phyloP scores from a whole-genome alignment of 2,329 filamentous ascomycete genomes.

The Penicillium palitans region DNA sequence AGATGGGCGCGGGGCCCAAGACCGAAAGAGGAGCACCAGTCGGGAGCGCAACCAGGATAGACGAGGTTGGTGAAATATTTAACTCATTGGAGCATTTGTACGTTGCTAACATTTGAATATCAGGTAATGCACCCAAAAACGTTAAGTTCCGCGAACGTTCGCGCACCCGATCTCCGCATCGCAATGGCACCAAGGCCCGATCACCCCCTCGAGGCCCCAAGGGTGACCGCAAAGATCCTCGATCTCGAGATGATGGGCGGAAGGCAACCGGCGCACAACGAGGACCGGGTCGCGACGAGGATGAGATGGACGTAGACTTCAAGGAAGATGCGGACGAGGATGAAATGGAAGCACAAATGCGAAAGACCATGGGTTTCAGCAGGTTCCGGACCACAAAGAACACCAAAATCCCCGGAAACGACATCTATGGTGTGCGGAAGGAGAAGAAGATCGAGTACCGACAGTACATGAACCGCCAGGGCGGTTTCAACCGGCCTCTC shows the following conservation, averaged over 20 bases:
- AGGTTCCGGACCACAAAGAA: conserved; percentile 84
- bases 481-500: conserved; percentile 53
- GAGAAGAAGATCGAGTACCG: conserved; percentile 94
- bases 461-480: conserved; percentile 77
- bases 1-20: conserved; percentile 41
- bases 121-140: conserved; percentile 34
- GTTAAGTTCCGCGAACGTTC: conserved; percentile 41
- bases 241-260: conserved; percentile 24
- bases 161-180: conserved; percentile 34
- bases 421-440: conserved; percentile 77
- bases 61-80: conserved; percentile 37
- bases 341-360: conserved; percentile 71
- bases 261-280: conserved; percentile 29
- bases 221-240: conserved; percentile 34
- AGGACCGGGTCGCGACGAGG: conserved; percentile 27
- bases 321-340: conserved; percentile 58
- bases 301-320: conserved; percentile 43
- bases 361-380: conserved; percentile 85
- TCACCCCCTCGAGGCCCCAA: conserved; percentile 39
- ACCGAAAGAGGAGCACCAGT: conserved; percentile 43
- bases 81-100: neutral
- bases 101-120: neutral
- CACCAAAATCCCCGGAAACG: conserved; percentile 84
- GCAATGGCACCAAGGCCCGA: conserved; percentile 38
- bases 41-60: conserved; percentile 41